Base-by-base conservation (phyloP, 495 filamentous ascomycete genomes). In the Podospora pseudoanserina region DNA sequence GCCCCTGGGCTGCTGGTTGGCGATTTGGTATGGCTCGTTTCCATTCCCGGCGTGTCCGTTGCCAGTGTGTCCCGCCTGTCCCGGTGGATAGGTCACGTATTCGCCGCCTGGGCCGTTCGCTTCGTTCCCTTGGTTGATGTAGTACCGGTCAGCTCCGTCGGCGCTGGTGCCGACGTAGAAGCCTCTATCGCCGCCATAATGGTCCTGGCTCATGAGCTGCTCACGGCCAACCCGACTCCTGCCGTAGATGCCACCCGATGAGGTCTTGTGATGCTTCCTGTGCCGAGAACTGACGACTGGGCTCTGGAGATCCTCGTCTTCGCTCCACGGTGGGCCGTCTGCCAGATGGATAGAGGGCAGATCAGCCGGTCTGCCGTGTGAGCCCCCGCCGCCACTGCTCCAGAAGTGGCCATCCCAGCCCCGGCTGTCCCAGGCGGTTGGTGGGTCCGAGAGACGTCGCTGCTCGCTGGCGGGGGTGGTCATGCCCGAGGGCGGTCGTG, bases 301-400 rank as follows among this genome's bases (percentile, higher is more conserved):
- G 73, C 92, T 96, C 73, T 96, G 92, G 60, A 98, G 80, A 78
- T 98, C 94, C 73, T 97, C 94, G 78, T 98, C 94, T 78, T 98
- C 94, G 78, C 91, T 96, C 83, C 92, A 98, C n/a, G 94, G 94
- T 5, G 94, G 94, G 2, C 94, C 95, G 77, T 96, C 94, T 15
- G 85, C 89, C 75, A 97, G 96, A 18, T 92, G 89, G 75, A 96
- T 94, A 18, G 91, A 87, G 15, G 95, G 90, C 30, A 96, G 80
- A 72, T 94, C 89, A 56, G 84, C 89, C 73, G 76, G 79, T 66
- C 79, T 80, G 23, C 23, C 23, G 60, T 74, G 76, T n/a, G 78
- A 75, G 49, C 77, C 76, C n/a, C 28, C 30, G 59, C 79, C 79
- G 32, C 77, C 72, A 16, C 70, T 79, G 39, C 13, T 49, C 83